These are phyloP conservation scores for Balansia obtecta DNA, from an alignment of 2,329 filamentous ascomycete genomes.

Conservation along the genomic window DNA sequence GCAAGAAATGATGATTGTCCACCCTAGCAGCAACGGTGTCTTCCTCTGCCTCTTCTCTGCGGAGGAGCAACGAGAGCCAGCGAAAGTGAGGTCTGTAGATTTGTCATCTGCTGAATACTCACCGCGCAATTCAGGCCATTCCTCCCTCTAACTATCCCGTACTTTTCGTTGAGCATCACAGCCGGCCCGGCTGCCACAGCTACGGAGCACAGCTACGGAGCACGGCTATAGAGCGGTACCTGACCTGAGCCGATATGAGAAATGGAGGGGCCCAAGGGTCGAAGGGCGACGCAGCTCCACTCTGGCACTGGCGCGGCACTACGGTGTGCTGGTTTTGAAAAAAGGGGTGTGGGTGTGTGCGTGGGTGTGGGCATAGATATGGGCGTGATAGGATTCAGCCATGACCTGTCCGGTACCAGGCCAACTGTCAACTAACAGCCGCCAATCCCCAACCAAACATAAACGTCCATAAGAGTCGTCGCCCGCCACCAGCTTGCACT, in stretches of 20 bases:
- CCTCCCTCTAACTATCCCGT: no score
- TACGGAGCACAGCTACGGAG: no score
- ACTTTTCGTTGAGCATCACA: no score
- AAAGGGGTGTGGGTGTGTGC: background rate
- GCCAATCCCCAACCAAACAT: background rate
- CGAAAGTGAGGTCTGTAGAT: no score
- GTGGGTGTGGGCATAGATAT: no score
- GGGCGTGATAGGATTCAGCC: background rate
- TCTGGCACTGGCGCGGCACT: slow-evolving; percentile 2
- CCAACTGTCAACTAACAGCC: background rate
- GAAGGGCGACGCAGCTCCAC: slow-evolving; percentile 1
- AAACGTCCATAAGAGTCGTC: no score
- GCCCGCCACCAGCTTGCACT: no score
- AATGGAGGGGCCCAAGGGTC: slow-evolving; percentile 3
- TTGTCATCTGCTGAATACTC: background rate
- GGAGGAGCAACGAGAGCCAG: no score
- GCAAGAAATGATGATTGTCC: background rate
- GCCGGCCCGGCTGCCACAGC: no score
- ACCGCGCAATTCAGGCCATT: background rate
- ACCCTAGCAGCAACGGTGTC: background rate
- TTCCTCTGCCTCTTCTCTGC: background rate
- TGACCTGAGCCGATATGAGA: background rate
- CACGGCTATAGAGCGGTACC: no score
- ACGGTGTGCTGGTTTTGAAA: background rate
- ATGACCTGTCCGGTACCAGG: background rate